Evolutionary conservation across 2,329 filamentous ascomycete genomes (phyloP), one percentile per base, ranked within the genome.

Genomic region (Chaetoscypha palmicola): DNA sequence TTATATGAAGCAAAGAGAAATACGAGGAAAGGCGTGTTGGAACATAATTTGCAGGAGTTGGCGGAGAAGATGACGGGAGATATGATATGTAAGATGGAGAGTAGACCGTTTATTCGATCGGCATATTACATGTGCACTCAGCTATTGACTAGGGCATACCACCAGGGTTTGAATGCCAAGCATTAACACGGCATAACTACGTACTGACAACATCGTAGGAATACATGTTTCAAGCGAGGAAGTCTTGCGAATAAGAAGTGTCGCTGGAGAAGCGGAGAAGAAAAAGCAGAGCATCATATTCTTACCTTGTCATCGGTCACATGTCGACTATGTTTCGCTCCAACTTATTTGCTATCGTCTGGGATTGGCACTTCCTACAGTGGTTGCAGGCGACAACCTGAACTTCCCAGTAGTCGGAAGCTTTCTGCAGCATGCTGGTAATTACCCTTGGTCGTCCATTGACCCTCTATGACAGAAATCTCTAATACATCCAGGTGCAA

Each of bases 41-140:
- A 89, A 59, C 71, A 72, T 28, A 82, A 82, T 46, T 69, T 98
- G 35, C 74, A 80, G 43, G 81, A 95, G 59, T 82, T 96, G 3
- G 85, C 87, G 3, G 87, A 92, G 51, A 81, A 83, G 53, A 82
- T 92, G 76, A 87, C 89, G 19, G 88, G 95, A 60, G 79, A 83
- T 51, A 97, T 98, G 92, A 96, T 98, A 50, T 97, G 91, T 76
- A 98, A 98, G 67, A 91, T 97, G 74, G 92, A 98, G 66, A 94
- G 84, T 71, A 94, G 90, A 62, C 71, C 78, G 2, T 97, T 97
- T 60, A 95, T 98, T 55, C 74, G 92, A 38, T 80, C 87, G 19
- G 91, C 92, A 36, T 97, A 97, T 63, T 98, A 96, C 62, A 62
- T 95, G 30, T 73, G 73, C 37, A 94, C 90, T 1, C 91, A 97